These are phyloP conservation scores for Hirsutella rhossiliensis DNA, from an alignment of 2,329 filamentous ascomycete species.

Conservation along the genomic window DNA sequence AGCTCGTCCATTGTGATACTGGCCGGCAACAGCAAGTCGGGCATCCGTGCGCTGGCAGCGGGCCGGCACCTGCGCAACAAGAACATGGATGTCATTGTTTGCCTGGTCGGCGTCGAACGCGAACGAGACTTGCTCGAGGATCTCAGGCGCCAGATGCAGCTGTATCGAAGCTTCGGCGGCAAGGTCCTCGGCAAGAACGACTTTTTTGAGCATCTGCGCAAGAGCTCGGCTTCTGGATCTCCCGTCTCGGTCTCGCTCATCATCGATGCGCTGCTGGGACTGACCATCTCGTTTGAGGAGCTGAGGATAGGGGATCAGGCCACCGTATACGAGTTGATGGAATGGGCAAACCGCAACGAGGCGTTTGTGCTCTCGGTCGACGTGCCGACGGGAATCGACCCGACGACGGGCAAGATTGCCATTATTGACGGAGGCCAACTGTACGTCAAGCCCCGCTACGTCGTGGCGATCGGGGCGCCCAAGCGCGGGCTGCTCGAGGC, in stretches of 20 bases:
- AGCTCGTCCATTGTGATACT: conserved; percentile 53
- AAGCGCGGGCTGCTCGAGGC: conserved; percentile 75
- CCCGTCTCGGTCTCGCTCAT: conserved; percentile 61
- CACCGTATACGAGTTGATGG: conserved; percentile 78
- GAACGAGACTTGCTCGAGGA: conserved; percentile 72
- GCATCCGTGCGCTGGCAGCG: conserved; percentile 72
- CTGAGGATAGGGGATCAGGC: conserved; percentile 72
- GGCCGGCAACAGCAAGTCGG: conserved; percentile 91
- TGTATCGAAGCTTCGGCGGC: conserved; percentile 76
- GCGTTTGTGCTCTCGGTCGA: conserved; percentile 80
- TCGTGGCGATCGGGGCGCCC: conserved; percentile 78
- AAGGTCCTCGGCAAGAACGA: conserved; percentile 51
- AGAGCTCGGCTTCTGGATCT: conserved; percentile 23
- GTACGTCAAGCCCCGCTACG: conserved; percentile 69
- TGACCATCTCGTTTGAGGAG: conserved; percentile 82
- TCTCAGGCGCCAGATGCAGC: conserved; percentile 67
- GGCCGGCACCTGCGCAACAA: conserved; percentile 80
- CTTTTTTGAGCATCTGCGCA: conserved; percentile 47
- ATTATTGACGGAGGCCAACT: conserved; percentile 64
- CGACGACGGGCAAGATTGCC: conserved; percentile 55
- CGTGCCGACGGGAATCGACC: conserved; percentile 79
- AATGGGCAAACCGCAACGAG: conserved; percentile 84
- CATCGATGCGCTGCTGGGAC: conserved; percentile 77
- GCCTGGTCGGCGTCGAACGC: conserved; percentile 73
- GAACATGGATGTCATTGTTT: conserved; percentile 68